Base-by-base conservation (phyloP, 2,329 filamentous ascomycete species). In the Gyromitra esculenta region DNA sequence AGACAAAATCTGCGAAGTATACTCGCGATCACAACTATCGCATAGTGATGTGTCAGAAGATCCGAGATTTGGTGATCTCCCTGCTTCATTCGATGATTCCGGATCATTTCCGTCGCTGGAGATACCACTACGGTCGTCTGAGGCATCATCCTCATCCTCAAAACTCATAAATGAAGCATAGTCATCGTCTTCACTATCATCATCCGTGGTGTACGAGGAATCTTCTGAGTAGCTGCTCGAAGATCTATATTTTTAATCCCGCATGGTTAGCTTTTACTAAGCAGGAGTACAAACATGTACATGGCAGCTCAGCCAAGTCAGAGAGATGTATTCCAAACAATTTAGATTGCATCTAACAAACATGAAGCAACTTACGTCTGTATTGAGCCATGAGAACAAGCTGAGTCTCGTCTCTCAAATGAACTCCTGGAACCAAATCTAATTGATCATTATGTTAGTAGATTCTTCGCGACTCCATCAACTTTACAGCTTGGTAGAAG, bases 381-480 rank as follows among this genome's bases (percentile, higher is more conserved):
- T 35, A 37, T 64, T 65, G 72, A 75, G 31, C 37, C 41, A 45
- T 48, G 50, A 41, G 57, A 63, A 52, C 35, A n/a, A 11, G 18
- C 25, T 15, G 67, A 62, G 48, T 52, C 59, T n/a, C 18, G 48
- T 21, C 45, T 71, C 31, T 41, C 57, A 64, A 75, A 35, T 25
- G 72, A 75, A 41, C 57, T 52, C 43, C 39, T 43, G n/a, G 72
- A 75, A 57, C 39, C 65, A 56, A 56, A 75, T 59, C 59, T 71
- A 59, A 43, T 70, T 64, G n/a, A 13, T 21, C 8, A 35, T 15
- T 13, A 41, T 15, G 50, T 71, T 18, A 64, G 68, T 48, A 2
- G n/a, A 48, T 56, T 37, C 8, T 13, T 11, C 41, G 9, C n/a
- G 25, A 48, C 25, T 48, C 25, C 13, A 68, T 31, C 25, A 25